These are phyloP conservation scores for Penicillium sp. DNA, from an alignment of 2,329 filamentous ascomycete species.

Conservation along the genomic window DNA sequence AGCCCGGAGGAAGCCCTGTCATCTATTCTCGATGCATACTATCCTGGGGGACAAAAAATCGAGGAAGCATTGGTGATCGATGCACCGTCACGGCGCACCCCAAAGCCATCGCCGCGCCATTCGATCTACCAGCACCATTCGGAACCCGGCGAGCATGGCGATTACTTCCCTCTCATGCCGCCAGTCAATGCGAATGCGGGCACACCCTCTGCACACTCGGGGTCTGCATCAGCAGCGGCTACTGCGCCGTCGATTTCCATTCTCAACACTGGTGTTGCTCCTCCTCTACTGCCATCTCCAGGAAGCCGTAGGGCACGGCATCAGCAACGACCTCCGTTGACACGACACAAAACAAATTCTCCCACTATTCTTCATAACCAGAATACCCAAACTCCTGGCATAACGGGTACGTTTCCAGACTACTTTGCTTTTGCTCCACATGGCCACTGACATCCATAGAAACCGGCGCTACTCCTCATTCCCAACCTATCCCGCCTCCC, in stretches of 20 bases:
- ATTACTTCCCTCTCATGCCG: slow-evolving; percentile 80
- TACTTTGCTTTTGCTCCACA: neutral
- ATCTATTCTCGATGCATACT: slow-evolving; percentile 75
- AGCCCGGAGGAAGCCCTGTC: slow-evolving; percentile 84
- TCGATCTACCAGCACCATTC: slow-evolving; percentile 47
- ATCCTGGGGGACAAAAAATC: slow-evolving; percentile 79
- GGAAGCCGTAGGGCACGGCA: slow-evolving; percentile 60
- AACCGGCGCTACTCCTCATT: slow-evolving; percentile 22
- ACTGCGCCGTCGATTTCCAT: slow-evolving; percentile 70
- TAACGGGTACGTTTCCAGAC: slow-evolving; percentile 36
- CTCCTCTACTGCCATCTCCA: slow-evolving; percentile 78
- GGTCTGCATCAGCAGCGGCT: slow-evolving; percentile 37
- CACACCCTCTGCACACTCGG: slow-evolving; percentile 43
- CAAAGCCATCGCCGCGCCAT: slow-evolving; percentile 71
- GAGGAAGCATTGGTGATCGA: slow-evolving; percentile 92
- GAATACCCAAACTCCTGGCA: slow-evolving; percentile 48
- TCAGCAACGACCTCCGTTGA: slow-evolving; percentile 57
- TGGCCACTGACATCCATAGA: slow-evolving; percentile 21
- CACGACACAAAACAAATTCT: slow-evolving; percentile 74
- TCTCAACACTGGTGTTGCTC: slow-evolving; percentile 68
- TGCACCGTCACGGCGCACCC: slow-evolving; percentile 71
- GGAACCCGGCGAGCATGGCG: slow-evolving; percentile 68
- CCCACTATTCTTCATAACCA: slow-evolving; percentile 65
- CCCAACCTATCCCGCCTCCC: slow-evolving; percentile 20
- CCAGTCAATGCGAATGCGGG: slow-evolving; percentile 41